Conservation (phyloP, 2,329 filamentous ascomycete species). For the Diaporthe australafricana region DNA sequence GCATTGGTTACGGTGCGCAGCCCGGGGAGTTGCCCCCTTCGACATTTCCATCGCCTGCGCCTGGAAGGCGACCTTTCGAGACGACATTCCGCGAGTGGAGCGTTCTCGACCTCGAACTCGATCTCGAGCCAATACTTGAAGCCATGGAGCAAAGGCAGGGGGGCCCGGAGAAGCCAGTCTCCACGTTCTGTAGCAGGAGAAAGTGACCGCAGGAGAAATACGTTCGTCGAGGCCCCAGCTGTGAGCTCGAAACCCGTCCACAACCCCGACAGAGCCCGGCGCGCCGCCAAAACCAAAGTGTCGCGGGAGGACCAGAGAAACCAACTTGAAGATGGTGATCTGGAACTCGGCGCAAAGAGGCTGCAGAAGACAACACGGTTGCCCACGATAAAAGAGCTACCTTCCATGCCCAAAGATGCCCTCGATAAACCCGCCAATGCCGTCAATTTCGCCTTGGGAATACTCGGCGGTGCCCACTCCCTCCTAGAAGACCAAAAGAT, state of each 20-base stretch:
- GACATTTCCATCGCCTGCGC: not conserved
- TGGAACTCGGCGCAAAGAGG: no score
- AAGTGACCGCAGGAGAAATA: not conserved
- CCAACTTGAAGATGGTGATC: no score
- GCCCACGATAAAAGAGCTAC: not conserved
- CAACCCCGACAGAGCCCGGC: no score
- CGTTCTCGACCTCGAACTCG: not conserved
- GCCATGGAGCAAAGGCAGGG: not conserved
- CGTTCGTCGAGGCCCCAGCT: no score
- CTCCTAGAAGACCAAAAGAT: not conserved
- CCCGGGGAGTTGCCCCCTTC: not conserved
- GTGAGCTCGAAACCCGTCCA: no score
- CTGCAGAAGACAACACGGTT: no score
- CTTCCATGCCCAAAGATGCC: not conserved
- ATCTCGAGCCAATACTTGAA: not conserved
- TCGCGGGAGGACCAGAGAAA: not conserved
- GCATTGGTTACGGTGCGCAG: not conserved
- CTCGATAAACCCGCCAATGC: not conserved
- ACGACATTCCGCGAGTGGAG: not conserved
- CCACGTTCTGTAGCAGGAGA: no score
- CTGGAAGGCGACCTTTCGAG: not conserved
- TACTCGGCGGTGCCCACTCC: not conserved
- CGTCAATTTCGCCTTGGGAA: not conserved
- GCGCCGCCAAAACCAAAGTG: no score
- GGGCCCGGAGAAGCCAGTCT: no score